phyloP scores from a whole-genome alignment of 108 stramenopile genomes.

The Cyclostephanos tholiformis region DNA sequence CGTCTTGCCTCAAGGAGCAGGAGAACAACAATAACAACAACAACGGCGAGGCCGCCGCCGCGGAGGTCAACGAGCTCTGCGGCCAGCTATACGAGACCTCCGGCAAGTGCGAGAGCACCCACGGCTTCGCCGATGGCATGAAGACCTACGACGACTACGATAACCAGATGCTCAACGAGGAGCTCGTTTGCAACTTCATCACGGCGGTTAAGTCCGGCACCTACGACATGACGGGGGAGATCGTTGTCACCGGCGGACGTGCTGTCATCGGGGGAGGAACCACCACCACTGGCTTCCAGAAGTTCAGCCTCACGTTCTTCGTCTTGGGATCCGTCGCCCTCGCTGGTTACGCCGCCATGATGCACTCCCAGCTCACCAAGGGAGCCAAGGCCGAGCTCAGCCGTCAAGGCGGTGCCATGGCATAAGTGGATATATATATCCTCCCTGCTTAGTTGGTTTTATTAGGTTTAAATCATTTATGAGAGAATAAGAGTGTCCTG shows the following conservation, averaged over 20 bases:
- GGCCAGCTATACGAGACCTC: slow-evolving; percentile 67
- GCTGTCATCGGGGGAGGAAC: slow-evolving; percentile 42
- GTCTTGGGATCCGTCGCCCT: slow-evolving; percentile 80
- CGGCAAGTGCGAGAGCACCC: slow-evolving; percentile 84
- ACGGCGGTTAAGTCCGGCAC: slow-evolving; percentile 25
- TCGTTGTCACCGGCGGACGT: slow-evolving; percentile 57
- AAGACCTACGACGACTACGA: slow-evolving; percentile 52
- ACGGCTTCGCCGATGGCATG: slow-evolving; percentile 70
- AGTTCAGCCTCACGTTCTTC: slow-evolving; percentile 86
- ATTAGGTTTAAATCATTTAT: too few species aligned
- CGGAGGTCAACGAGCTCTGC: slow-evolving; percentile 70
- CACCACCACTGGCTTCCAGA: slow-evolving; percentile 77
- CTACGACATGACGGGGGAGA: slow-evolving; percentile 44
- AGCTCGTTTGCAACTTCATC: slow-evolving; percentile 72
- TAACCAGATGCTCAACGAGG: slow-evolving; percentile 76
- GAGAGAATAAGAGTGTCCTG: too few species aligned
- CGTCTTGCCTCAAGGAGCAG: slow-evolving; percentile 58
- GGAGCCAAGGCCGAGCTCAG: slow-evolving; percentile 62
- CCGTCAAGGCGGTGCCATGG: slow-evolving; percentile 74
- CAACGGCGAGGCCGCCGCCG: slow-evolving; percentile 30
- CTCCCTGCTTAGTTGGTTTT: too few species aligned
- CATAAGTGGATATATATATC: slow-evolving; percentile 47
- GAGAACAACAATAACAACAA: slow-evolving; percentile 37
- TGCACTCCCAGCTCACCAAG: slow-evolving; percentile 86
- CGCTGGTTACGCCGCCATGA: slow-evolving; percentile 85